Evolutionary conservation across 768 basidiomycete genomes (phyloP), one percentile per base, ranked within the genome.

Genomic region (Trametes gibbosa): DNA sequence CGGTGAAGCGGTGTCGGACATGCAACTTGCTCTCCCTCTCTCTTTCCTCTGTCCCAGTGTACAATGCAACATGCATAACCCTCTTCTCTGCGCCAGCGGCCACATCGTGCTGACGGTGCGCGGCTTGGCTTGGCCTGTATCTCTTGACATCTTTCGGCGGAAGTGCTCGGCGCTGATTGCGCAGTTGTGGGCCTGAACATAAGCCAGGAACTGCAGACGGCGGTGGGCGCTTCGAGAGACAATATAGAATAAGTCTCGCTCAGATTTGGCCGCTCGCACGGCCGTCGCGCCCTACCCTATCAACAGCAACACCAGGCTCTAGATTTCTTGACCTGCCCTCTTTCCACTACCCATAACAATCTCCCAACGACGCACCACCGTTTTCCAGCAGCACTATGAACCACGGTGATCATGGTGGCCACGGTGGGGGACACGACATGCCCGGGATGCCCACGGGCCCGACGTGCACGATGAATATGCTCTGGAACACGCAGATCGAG

Each of bases 401-500:
- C 49, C 73, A 74, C 69, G 70, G 66, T 25, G 75, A 79, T 64
- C 83, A 85, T 68, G 72, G 74, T 50, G 81, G 71, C 32, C 81
- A 84, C 66, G 70, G 40, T n/a, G 59, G 42, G 10, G 59, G 61
- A 39, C 42, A 60, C 58, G 56, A 64, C 60, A 62, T 62, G 68
- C 65, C 67, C 5, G 29, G 29, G 58, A 17, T 79, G 79, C 77
- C 75, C 52, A 76, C 75, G 74, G 73, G 70, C 19, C 72, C 77
- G 0, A 78, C 43, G 45, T 93, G 91, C 70, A 74, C 82, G 8
- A 87, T 89, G 85, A 75, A 90, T 72, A 93, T 93, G 91, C 83
- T 93, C 66, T 92, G 90, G 88, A 92, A 92, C 74, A 88, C 88
- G 39, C 83, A 92, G 55, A 81, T 90, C 65, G 73, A 85, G 70